Evolutionary conservation across 2,329 filamentous ascomycete species (phyloP), one percentile per base, ranked within the genome.

Genomic region (Hypoxylon sp.): DNA sequence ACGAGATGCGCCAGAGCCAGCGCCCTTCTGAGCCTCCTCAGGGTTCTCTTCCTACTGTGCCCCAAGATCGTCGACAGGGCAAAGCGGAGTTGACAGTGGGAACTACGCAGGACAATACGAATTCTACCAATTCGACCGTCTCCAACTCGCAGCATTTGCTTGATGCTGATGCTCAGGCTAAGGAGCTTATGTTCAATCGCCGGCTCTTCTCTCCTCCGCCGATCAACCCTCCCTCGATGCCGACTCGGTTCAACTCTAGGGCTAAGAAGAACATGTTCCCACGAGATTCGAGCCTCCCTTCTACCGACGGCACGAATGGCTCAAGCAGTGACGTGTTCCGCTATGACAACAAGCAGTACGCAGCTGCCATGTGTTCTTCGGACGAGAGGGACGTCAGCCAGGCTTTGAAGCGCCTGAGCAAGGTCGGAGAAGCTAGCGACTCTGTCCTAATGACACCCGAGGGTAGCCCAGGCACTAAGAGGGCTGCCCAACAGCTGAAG

Each of bases 281-380:
- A n/a, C n/a, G n/a, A n/a, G 48, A 17, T 68, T 60, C 45, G 67
- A 60, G 37, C 69, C 56, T n/a, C 35, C 74, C 52, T 20, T 68
- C 69, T 8, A 62, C 53, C 4, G 65, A 62, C 8, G 35, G 57
- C 31, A 70, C 69, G 2, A 74, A 72, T 21, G 74, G 71, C 4
- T 77, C 75, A 0, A 73, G 74, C 26, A 68, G 72, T 0, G 78
- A 82, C 35, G 79, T 77, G 0, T 83, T 82, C 68, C 72, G 73
- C 43, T 82, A 80, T 57, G 79, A 82, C 62, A 71, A 68, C 27
- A 71, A 72, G 7, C 59, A 69, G 1, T 79, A 79, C 58, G 72
- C 70, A 11, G 56, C 70, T 8, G 77, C 77, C 33, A 63, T 80
- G 7, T 69, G 73, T 6, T 67, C 74, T 3, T 69, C 72, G 1